Base-by-base conservation (phyloP, 192 early-diverging fungal genomes). In the Obelidium mucronatum region DNA sequence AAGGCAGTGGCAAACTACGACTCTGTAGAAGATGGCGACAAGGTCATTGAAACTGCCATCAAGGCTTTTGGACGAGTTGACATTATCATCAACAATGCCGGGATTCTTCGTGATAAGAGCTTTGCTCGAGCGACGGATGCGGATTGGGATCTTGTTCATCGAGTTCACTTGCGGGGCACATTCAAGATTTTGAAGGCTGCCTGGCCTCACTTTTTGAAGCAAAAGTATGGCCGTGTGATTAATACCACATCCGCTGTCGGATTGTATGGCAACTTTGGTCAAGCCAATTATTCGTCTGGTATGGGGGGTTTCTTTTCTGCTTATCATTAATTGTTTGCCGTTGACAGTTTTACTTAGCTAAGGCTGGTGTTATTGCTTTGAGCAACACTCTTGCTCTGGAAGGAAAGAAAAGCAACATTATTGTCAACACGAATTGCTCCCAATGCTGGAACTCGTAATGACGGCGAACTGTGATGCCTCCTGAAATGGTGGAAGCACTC, bases 1-100 rank as follows among this genome's bases (percentile, higher is more conserved):
- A 90, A 91, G 77, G 97, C 97, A 24, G 96, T 94, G 11, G 94
- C 96, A 82, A 87, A 85, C 77, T 84, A 90, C 77, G 92, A 96
- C 81, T 99, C 97, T 31, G 97, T 99, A 28, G 96, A 97, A 79
- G 92, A 97, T n/a, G 97, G 97, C 58, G 96, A 99, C 5, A 92
- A 92, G 82, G 81, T 98, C 11, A 90, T 98, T 36, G 92, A 94
- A 44, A 96, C 97, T 4, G 97, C 96, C 4, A 86, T 98, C 71
- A 87, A 93, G 78, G 90, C 90, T 83, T 89, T 89, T 67, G 88
- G 88, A n/a, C 81, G 83, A 40, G 73, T 89, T 28, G 87, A 88
- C 74, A 82, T 99, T 69, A 72, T 99, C 30, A 89, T 99, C 76
- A 99, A 99, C 90, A 99, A 99, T 76, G 97, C 97, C 26, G 97